phyloP scores from a whole-genome alignment of 345 rosid species.

The Sisymbrium altissimum region DNA sequence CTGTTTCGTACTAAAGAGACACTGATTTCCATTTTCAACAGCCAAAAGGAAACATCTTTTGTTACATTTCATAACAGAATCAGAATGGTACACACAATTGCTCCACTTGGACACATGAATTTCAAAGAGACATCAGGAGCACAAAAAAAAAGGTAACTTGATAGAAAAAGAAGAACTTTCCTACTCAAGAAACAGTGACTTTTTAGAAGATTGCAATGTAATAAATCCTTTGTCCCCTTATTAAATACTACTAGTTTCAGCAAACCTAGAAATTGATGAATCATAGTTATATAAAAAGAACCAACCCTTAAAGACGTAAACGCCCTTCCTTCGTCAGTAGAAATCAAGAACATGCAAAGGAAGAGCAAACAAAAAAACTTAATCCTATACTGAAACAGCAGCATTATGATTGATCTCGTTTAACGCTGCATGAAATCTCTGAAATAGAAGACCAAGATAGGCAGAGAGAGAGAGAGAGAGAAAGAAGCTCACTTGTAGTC shows the following conservation, averaged over 20 bases:
- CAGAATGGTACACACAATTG: background rate
- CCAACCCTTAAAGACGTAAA: conserved; percentile 7
- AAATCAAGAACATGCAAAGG: conserved; percentile 19
- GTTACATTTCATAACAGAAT: background rate
- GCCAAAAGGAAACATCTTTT: background rate
- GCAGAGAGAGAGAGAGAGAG: background rate
- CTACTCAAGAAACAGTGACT: background rate
- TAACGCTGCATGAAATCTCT: background rate
- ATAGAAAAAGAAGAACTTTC: background rate
- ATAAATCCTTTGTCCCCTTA: background rate
- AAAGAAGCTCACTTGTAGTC: conserved; percentile 23
- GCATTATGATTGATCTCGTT: background rate
- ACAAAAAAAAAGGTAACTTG: background rate
- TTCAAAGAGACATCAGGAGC: background rate
- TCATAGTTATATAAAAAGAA: background rate
- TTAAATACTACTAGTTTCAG: background rate
- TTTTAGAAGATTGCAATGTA: background rate
- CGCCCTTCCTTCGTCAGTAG: conserved; percentile 9
- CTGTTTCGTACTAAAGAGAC: background rate
- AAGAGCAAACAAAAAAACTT: background rate
- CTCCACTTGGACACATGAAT: background rate
- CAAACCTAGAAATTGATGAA: background rate
- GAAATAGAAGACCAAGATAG: background rate
- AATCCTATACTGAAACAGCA: background rate
- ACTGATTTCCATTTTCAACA: background rate